A percentile compares a stretch with the other conserved stretches of the same genome.
phyloP scores from a whole-genome alignment of 2,329 filamentous ascomycete genomes.

The Dissoconium aciculare region DNA sequence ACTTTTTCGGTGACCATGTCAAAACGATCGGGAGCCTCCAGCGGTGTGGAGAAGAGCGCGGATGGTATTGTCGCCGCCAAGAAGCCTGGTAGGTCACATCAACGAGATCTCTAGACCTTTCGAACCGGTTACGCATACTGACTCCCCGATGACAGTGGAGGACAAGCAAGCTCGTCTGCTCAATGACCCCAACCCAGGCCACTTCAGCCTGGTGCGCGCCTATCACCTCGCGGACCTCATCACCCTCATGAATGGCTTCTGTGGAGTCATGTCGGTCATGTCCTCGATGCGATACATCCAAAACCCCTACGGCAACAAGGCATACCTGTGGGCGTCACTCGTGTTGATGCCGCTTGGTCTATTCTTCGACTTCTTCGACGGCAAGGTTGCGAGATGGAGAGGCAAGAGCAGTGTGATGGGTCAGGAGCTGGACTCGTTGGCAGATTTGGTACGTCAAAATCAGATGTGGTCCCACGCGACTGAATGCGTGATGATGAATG shows the following conservation, averaged over 20 bases:
- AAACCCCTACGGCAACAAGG: conserved; percentile 42
- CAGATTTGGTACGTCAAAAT: conserved; percentile 60
- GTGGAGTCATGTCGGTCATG: conserved; percentile 89
- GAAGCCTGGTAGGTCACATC: conserved; percentile 29
- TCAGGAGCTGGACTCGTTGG: conserved; percentile 88
- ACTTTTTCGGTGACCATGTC: too few relatives aligned
- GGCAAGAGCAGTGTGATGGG: conserved; percentile 97
- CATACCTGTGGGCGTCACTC: conserved; percentile 68
- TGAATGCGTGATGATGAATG: not conserved
- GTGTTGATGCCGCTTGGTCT: conserved; percentile 80
- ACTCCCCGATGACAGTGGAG: conserved; percentile 33
- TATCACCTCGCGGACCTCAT: conserved; percentile 71
- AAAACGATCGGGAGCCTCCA: conserved; percentile 42
- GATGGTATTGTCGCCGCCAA: conserved; percentile 20
- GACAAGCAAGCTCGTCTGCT: conserved; percentile 67
- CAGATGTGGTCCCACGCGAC: not conserved
- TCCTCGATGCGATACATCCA: conserved; percentile 88
- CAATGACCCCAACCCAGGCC: conserved; percentile 48
- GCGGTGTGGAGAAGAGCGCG: conserved; percentile 34
- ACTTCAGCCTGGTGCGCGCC: conserved; percentile 47
- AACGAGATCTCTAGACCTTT: not conserved
- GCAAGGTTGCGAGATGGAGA: conserved; percentile 89
- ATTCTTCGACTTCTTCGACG: conserved; percentile 97
- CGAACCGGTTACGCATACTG: conserved; percentile 9
- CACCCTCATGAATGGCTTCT: conserved; percentile 73